Percentiles rank a stretch among this genome's conserved stretches.
These are phyloP conservation scores for Salix udensis DNA, from an alignment of 345 rosid genomes.

Conservation along the genomic window DNA sequence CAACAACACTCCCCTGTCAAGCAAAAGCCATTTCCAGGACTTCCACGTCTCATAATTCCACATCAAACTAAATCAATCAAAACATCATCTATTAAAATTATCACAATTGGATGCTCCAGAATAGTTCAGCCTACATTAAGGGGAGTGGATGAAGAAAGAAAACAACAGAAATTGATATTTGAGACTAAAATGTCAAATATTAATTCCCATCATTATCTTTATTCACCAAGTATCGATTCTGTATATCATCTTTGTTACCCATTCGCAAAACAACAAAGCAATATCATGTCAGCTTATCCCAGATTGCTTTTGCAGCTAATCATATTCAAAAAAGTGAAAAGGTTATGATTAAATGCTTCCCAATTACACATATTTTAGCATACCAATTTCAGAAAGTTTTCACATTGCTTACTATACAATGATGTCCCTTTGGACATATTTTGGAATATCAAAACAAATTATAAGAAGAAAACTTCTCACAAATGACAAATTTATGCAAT, in stretches of 20 bases:
- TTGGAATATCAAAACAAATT: no score
- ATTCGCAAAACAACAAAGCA: not conserved
- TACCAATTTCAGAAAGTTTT: not conserved
- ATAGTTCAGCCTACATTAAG: no score
- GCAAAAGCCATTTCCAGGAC: not conserved
- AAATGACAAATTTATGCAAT: no score
- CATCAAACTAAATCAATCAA: not conserved
- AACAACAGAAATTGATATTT: no score
- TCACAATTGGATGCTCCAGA: no score
- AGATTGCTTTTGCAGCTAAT: not conserved
- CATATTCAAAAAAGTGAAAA: not conserved
- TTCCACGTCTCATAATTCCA: not conserved
- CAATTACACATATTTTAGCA: not conserved
- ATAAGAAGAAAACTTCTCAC: no score
- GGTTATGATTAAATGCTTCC: not conserved
- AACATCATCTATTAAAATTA: not conserved
- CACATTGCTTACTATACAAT: no score
- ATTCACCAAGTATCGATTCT: not conserved
- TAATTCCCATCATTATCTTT: not conserved
- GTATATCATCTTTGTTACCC: not conserved
- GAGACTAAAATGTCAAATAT: no score
- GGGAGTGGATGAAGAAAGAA: no score
- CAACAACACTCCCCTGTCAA: not conserved
- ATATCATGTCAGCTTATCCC: not conserved
- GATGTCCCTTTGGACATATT: no score